Percentiles rank a stretch among this genome's conserved stretches.
These are phyloP conservation scores for Heterobasidion occidentale DNA, from an alignment of 1,284 basidiomycete species.

Conservation along the genomic window DNA sequence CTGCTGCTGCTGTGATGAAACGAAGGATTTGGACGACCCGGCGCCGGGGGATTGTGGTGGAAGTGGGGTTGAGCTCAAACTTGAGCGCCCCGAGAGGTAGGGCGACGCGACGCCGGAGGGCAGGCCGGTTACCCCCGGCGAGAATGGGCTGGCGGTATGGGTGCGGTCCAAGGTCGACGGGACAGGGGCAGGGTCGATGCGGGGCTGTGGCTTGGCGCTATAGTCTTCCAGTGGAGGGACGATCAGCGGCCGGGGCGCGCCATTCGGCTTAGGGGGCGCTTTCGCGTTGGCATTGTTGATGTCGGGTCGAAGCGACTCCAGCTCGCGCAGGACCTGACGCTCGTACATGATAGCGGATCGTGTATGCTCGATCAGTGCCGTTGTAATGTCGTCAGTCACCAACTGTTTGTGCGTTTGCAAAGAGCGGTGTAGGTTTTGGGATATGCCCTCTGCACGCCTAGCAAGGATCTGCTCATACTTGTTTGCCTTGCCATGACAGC, in stretches of 20 bases:
- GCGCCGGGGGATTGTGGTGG: constrained; percentile 43
- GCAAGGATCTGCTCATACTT: constrained; percentile 81
- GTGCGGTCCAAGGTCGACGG: too few relatives aligned
- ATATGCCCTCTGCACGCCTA: constrained; percentile 80
- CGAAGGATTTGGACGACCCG: constrained; percentile 33
- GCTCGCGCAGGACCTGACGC: constrained; percentile 76
- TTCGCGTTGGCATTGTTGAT: constrained; percentile 62
- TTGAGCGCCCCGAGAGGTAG: constrained; percentile 7
- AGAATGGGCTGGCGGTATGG: constrained; percentile 1
- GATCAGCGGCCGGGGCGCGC: constrained; percentile 48
- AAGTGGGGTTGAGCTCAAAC: constrained; percentile 15
- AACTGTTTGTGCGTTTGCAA: constrained; percentile 76
- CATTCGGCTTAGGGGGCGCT: constrained; percentile 35
- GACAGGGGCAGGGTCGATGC: constrained; percentile 17
- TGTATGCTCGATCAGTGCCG: constrained; percentile 84
- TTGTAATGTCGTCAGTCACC: constrained; percentile 84
- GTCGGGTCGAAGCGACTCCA: constrained; percentile 79
- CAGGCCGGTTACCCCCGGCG: constrained; percentile 10
- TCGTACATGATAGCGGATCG: constrained; percentile 89
- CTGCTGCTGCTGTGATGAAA: not conserved
- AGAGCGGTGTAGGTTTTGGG: constrained; percentile 81
- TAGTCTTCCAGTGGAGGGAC: constrained; percentile 62
- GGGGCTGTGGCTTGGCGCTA: constrained; percentile 26
- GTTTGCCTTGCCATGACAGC: constrained; percentile 54
- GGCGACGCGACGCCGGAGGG: constrained; percentile 3